Evolutionary conservation across 371 early-diverging fungal species (phyloP), one percentile per base, ranked within the genome.

Genomic region (Scutellospora calospora): DNA sequence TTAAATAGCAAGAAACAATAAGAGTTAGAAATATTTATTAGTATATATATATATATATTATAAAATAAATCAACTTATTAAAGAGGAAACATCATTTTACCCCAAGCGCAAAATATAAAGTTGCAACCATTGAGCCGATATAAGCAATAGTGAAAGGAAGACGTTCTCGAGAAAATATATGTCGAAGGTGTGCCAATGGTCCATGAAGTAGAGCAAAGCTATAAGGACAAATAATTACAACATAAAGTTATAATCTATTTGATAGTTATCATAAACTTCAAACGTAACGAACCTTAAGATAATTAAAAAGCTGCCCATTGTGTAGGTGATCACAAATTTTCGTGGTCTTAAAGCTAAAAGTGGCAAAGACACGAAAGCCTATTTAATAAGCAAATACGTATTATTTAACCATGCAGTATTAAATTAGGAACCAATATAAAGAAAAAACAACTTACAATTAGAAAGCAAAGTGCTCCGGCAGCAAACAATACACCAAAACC

Each of bases 291-390:
- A 78, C 79, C 79, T 78, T 45, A n/a, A 29, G 18, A 78, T 3
- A 9, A 78, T 41, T n/a, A 78, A 35, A 52, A 78, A 18, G 52
- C 79, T 78, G 16, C 79, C 79, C 66, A 78, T 66, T 29, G 79
- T 78, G 35, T 66, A 78, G 20, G 66, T 33, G 6, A 66, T 66
- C 12, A 35, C 79, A 52, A 78, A 78, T 66, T 78, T 78, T 12
- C 79, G 22, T 35, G 68, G 79, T 45, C 66, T 78, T 49, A 78
- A 12, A 9, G 68, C 66, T n/a, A 78, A 52, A 25, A 78, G n/a
- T 1, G 79, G 79, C 57, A 78, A 59, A 29, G 79, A 66, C 20
- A 78, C 20, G 52, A 66, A 63, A 29, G 79, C 66, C 79, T 78
- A 20, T 45, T 25, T 1, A 45, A 35, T 11, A 41, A 63, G 49